These are phyloP conservation scores for Crithidia sp. DNA, from an alignment of 208 protist species.

Conservation along the genomic window DNA sequence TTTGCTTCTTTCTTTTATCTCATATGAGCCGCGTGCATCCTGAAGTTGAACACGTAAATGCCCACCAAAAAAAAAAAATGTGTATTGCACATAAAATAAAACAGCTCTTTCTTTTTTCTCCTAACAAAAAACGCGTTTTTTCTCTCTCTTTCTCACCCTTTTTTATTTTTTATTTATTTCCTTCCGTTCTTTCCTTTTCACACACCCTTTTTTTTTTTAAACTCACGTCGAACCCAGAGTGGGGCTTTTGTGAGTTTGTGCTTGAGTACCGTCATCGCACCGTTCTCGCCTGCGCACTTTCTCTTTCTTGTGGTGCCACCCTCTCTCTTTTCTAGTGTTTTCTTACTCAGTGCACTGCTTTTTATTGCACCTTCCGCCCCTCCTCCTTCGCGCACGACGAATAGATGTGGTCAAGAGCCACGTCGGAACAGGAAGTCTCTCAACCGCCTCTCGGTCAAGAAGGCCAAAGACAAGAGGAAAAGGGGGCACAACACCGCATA, in stretches of 20 bases:
- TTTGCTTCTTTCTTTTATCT: slow-evolving; percentile 13
- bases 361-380: too few species aligned
- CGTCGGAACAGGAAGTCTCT: background rate
- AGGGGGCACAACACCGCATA: background rate
- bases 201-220: background rate
- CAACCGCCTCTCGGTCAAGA: background rate
- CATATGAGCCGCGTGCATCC: too few species aligned
- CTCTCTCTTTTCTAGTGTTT: too few species aligned
- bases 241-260: too few species aligned
- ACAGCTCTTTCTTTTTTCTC: background rate
- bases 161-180: slow-evolving; percentile 1
- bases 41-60: slow-evolving; percentile 1
- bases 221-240: too few species aligned
- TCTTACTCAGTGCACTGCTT: too few species aligned
- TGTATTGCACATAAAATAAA: background rate
- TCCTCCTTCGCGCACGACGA: background rate
- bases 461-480: background rate
- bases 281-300: too few species aligned
- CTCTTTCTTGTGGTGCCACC: too few species aligned
- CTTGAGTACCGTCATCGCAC: too few species aligned
- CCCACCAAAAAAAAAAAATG: background rate
- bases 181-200: background rate
- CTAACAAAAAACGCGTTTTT: background rate
- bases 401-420: background rate
- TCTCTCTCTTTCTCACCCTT: background rate